phyloP scores from a whole-genome alignment of 352 stramenopile genomes.

The Phytopythium delawarense region DNA sequence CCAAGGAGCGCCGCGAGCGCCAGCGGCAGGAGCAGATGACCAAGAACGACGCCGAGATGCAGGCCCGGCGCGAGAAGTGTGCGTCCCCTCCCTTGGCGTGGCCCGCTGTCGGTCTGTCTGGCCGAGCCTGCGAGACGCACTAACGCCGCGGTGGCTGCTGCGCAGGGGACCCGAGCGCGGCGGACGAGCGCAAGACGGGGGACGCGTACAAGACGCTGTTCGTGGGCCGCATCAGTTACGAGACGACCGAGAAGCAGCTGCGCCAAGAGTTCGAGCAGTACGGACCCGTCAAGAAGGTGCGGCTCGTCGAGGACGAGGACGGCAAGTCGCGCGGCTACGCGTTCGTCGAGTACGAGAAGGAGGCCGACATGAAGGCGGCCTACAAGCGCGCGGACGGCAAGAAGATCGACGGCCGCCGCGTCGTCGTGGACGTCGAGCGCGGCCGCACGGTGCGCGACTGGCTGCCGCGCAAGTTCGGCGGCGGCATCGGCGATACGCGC shows the following conservation, averaged over 20 bases:
- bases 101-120: no score
- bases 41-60: slow-evolving; percentile 60
- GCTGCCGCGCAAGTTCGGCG: slow-evolving; percentile 92
- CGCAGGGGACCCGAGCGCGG: slow-evolving; percentile 56
- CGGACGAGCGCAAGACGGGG: slow-evolving; percentile 67
- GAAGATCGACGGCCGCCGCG: slow-evolving; percentile 94
- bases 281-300: slow-evolving; percentile 87
- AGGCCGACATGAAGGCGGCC: slow-evolving; percentile 95
- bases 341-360: slow-evolving; percentile 98
- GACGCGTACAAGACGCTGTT: slow-evolving; percentile 98
- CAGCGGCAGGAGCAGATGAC: slow-evolving; percentile 52
- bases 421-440: slow-evolving; percentile 98
- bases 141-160: background rate
- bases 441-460: slow-evolving; percentile 96
- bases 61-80: slow-evolving; percentile 62
- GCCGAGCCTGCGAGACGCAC: no score
- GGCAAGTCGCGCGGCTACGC: slow-evolving; percentile 94
- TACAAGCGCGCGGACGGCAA: slow-evolving; percentile 95
- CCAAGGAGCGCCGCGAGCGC: slow-evolving; percentile 69
- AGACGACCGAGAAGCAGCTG: slow-evolving; percentile 98
- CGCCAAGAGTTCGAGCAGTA: slow-evolving; percentile 96
- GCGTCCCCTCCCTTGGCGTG: background rate
- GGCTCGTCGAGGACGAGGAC: slow-evolving; percentile 82
- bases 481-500: slow-evolving; percentile 89
- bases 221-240: slow-evolving; percentile 95